phyloP scores from a whole-genome alignment of 23 red algal species.

The Cyanidiococcus yangmingshanensis region DNA sequence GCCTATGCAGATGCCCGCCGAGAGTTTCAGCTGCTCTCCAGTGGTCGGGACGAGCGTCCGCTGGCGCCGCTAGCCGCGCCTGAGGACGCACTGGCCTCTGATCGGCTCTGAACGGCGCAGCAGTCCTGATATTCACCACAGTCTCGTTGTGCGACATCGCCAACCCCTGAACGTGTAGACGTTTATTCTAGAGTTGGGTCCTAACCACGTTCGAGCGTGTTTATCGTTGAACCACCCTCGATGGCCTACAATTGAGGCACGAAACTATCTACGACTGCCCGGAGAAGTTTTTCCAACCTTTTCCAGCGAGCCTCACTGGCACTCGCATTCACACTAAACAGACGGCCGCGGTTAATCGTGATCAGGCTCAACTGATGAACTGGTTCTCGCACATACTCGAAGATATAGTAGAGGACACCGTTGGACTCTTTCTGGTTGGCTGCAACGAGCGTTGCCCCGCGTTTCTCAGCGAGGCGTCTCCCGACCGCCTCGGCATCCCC shows the following conservation, averaged over 20 bases:
- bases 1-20: constrained; percentile 87
- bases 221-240: too few relatives aligned
- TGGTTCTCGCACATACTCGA: constrained; percentile 57
- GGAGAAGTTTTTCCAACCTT: neutral
- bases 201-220: too few relatives aligned
- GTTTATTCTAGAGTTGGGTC: too few relatives aligned
- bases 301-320: neutral
- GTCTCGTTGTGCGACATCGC: too few relatives aligned
- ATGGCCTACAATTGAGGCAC: neutral
- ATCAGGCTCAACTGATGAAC: constrained; percentile 66
- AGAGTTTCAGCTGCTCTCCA: constrained; percentile 49
- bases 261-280: constrained; percentile 2
- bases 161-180: too few relatives aligned
- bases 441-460: constrained; percentile 42
- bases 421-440: constrained; percentile 39
- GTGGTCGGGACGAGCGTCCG: neutral
- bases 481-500: constrained; percentile 57
- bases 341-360: constrained; percentile 56
- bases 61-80: too few relatives aligned
- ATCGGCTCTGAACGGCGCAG: too few relatives aligned
- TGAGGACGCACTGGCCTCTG: too few relatives aligned
- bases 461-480: constrained; percentile 32
- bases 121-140: too few relatives aligned
- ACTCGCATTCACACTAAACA: constrained; percentile 72
- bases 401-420: constrained; percentile 46